Conservation (phyloP, 352 stramenopile species). For the Globisporangium cederbergense region DNA sequence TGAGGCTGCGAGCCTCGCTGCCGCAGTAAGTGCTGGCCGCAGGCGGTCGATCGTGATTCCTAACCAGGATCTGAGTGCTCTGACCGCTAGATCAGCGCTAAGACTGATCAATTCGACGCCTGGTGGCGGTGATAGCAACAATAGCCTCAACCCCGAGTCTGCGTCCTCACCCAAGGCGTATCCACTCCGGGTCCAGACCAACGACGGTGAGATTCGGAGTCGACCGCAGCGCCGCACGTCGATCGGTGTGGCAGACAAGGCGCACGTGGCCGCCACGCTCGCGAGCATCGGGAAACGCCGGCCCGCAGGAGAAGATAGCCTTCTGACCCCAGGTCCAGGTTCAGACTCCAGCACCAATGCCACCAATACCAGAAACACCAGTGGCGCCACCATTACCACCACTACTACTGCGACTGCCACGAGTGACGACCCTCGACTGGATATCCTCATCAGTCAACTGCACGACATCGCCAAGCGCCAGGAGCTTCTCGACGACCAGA, state of each 20-base stretch:
- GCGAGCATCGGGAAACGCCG: slow-evolving; percentile 4
- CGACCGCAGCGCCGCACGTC: slow-evolving; percentile 5
- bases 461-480: slow-evolving; percentile 30
- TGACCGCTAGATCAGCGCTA: no score
- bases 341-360: neutral
- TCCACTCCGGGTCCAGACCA: neutral
- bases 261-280: slow-evolving; percentile 2
- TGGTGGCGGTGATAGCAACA: neutral
- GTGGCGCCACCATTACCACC: neutral
- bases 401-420: neutral
- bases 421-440: slow-evolving; percentile 16
- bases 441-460: slow-evolving; percentile 26
- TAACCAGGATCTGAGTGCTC: neutral
- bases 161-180: neutral
- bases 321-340: neutral
- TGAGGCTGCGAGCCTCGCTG: neutral
- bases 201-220: neutral
- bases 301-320: neutral
- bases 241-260: slow-evolving; percentile 8
- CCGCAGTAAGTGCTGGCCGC: neutral
- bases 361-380: neutral
- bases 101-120: neutral
- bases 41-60: neutral
- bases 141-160: neutral
- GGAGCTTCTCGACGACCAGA: slow-evolving; percentile 27